Conservation (phyloP, 116 monocot genomes). For the Papilionanthe hybrid region DNA sequence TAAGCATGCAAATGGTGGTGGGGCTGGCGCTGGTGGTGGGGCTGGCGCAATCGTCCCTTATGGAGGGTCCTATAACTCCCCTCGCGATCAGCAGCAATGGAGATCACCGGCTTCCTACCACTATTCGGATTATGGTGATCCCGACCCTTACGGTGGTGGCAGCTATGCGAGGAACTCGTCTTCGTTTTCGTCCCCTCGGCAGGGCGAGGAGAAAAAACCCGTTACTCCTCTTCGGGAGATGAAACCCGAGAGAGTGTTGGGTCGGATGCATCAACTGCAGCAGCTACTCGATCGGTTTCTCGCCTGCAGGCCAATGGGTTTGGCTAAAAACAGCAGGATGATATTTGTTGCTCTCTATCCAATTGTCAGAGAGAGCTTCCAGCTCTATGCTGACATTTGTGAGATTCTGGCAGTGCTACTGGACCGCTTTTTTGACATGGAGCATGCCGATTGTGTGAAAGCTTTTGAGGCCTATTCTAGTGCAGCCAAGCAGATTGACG, state of each 20-base stretch:
- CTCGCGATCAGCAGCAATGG: conserved; percentile 3
- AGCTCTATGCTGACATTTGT: conserved; percentile 81
- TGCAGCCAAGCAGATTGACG: conserved; percentile 91
- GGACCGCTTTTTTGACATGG: conserved; percentile 87
- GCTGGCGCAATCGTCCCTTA: no score
- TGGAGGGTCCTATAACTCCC: neutral
- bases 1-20: neutral
- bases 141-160: conserved; percentile 24
- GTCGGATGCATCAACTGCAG: conserved; percentile 72
- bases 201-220: conserved; percentile 35
- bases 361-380: conserved; percentile 75
- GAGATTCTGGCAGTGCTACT: conserved; percentile 69
- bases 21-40: neutral
- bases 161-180: conserved; percentile 13
- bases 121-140: conserved; percentile 14
- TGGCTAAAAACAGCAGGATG: conserved; percentile 63
- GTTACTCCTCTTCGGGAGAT: conserved; percentile 67
- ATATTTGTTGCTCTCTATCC: conserved; percentile 74
- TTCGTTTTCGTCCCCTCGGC: neutral
- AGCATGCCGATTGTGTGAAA: conserved; percentile 69
- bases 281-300: conserved; percentile 78
- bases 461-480: conserved; percentile 68
- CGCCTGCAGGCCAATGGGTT: conserved; percentile 70
- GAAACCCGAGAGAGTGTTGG: conserved; percentile 59
- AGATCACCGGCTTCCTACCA: conserved; percentile 4